Evolutionary conservation across 2,329 filamentous ascomycete species (phyloP).

Genomic region (Cladophialophora yegresii): DNA sequence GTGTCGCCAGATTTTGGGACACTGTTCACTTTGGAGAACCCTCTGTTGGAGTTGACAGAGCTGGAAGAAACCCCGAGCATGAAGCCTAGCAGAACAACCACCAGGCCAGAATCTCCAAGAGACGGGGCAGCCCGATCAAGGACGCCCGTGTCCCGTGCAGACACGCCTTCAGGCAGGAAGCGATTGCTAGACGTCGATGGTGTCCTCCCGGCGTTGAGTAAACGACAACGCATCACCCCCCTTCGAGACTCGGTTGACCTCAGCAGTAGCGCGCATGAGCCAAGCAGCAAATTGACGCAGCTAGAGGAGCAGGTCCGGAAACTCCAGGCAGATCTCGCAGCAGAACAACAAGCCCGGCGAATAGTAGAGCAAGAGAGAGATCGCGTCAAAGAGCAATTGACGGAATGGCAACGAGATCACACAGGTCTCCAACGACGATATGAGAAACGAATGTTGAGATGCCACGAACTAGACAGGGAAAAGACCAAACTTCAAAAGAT

Average conservation of each 20-base stretch:
- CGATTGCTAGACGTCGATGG: constrained; percentile 38
- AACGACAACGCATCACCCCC: constrained; percentile 46
- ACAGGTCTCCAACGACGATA: constrained; percentile 48
- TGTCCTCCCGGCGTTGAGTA: constrained; percentile 38
- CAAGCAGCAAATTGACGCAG: constrained; percentile 38
- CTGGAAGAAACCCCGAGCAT: constrained; percentile 35
- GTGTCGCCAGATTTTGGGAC: constrained; percentile 42
- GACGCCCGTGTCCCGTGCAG: constrained; percentile 35
- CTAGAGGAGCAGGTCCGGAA: constrained; percentile 38
- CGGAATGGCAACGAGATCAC: constrained; percentile 42
- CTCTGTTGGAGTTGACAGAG: constrained; percentile 43
- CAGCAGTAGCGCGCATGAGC: constrained; percentile 9
- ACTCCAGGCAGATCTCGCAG: constrained; percentile 27
- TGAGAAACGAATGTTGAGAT: constrained; percentile 44
- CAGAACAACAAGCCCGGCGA: constrained; percentile 38
- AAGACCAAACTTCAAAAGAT: constrained; percentile 36
- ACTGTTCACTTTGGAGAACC: constrained; percentile 46
- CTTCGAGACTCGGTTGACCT: constrained; percentile 41
- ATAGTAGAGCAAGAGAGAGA: constrained; percentile 40
- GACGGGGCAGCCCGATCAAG: constrained; percentile 25
- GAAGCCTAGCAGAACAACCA: constrained; percentile 23
- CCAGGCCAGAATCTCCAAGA: constrained; percentile 29
- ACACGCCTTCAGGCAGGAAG: constrained; percentile 38
- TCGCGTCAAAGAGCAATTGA: constrained; percentile 38
- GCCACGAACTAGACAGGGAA: constrained; percentile 44